A percentile compares a stretch with the other conserved stretches of the same genome.
phyloP scores from a whole-genome alignment of 345 rosid species.

The Moricandia moricandioides region DNA sequence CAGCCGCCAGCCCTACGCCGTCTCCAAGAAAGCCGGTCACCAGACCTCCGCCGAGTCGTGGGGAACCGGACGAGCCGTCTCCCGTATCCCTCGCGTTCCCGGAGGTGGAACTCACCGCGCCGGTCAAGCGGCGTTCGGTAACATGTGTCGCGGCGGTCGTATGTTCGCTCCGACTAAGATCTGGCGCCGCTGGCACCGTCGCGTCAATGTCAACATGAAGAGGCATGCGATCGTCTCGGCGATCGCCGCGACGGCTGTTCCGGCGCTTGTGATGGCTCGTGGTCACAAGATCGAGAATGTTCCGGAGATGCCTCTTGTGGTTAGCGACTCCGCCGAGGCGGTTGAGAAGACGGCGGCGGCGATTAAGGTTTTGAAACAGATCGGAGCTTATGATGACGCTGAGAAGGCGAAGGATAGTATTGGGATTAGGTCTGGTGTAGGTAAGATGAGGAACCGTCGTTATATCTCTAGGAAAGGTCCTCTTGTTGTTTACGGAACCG shows the following conservation, averaged over 20 bases:
- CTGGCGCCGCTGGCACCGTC: constrained; percentile 99
- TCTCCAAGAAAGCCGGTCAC: constrained; percentile 86
- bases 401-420: constrained; percentile 90
- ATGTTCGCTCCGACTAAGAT: constrained; percentile 99
- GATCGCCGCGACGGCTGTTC: constrained; percentile 85
- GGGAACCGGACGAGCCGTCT: constrained; percentile 93
- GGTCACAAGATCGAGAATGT: constrained; percentile 84
- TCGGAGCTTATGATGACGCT: constrained; percentile 80
- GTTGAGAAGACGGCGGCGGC: constrained; percentile 88
- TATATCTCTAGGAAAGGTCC: constrained; percentile 95
- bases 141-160: constrained; percentile 99
- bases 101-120: constrained; percentile 99
- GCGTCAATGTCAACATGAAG: constrained; percentile 81
- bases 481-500: constrained; percentile 72
- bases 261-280: constrained; percentile 89
- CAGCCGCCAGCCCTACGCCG: constrained; percentile 93
- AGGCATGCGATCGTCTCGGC: constrained; percentile 87
- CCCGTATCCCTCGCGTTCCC: constrained; percentile 98
- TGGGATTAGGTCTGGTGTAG: constrained; percentile 85
- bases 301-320: constrained; percentile 84
- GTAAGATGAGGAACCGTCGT: constrained; percentile 86
- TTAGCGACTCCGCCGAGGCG: constrained; percentile 64
- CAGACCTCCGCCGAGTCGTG: constrained; percentile 72
- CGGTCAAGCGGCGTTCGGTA: constrained; percentile 98
- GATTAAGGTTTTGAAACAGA: constrained; percentile 69